phyloP scores from a whole-genome alignment of 2,329 filamentous ascomycete species.

The Hypomyces perniciosus region DNA sequence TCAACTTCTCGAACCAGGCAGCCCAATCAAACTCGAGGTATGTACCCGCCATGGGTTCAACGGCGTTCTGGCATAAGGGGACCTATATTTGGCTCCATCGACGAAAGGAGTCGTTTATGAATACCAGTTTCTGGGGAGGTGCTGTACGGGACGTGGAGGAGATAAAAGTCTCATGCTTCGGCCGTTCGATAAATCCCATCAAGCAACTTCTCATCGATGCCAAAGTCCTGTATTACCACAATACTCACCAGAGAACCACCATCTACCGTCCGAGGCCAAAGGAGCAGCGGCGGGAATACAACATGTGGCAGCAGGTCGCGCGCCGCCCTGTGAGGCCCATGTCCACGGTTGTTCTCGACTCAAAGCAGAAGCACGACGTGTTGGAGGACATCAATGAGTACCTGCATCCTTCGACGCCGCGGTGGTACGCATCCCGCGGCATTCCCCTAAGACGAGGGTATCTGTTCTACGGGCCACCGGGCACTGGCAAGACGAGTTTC shows the following conservation, averaged over 20 bases:
- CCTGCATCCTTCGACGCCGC: conserved; percentile 60
- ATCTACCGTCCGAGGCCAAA: conserved; percentile 49
- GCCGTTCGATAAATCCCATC: conserved; percentile 45
- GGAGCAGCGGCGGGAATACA: conserved; percentile 39
- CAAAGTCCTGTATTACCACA: conserved; percentile 46
- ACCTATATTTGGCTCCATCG: conserved; percentile 45
- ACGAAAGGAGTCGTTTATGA: conserved; percentile 37
- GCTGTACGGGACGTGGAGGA: conserved; percentile 47
- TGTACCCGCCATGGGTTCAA: conserved; percentile 47
- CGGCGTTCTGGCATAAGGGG: conserved; percentile 49
- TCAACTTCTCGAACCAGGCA: conserved; percentile 56
- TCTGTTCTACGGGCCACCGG: conserved; percentile 69
- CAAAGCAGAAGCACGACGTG: conserved; percentile 58
- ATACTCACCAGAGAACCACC: conserved; percentile 50
- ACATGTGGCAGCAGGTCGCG: conserved; percentile 51
- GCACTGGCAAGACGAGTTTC: conserved; percentile 66
- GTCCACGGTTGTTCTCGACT: conserved; percentile 68
- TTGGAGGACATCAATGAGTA: conserved; percentile 73
- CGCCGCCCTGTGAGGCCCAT: conserved; percentile 64
- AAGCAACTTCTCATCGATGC: conserved; percentile 49
- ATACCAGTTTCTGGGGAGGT: conserved; percentile 25
- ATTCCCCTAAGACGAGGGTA: conserved; percentile 74
- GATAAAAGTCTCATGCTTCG: conserved; percentile 49
- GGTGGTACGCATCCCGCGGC: conserved; percentile 69
- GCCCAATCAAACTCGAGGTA: conserved; percentile 47